Evolutionary conservation across 2,329 filamentous ascomycete genomes (phyloP).

Genomic region (Fusarium nelsonii): DNA sequence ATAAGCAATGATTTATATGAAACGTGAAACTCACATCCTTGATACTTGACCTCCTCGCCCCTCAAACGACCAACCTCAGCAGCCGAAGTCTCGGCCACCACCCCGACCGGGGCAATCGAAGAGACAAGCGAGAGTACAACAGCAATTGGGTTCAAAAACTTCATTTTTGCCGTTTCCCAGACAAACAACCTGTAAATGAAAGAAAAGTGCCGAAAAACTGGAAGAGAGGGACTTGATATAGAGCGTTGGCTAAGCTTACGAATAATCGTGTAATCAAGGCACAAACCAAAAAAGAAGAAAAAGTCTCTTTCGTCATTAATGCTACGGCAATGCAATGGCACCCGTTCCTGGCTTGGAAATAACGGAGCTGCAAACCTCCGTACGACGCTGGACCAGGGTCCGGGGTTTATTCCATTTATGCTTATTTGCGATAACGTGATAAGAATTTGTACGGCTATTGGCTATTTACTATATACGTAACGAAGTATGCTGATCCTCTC

Average conservation of each 20-base stretch:
- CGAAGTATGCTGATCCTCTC: too few species aligned
- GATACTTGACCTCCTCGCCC: constrained; percentile 4
- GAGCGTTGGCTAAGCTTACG: background rate
- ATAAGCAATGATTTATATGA: fast-evolving
- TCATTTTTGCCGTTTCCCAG: background rate
- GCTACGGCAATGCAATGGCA: background rate
- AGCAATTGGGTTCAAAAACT: constrained; percentile 10
- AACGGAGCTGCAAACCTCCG: background rate
- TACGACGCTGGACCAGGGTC: background rate
- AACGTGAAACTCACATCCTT: constrained; percentile 8
- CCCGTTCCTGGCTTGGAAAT: background rate
- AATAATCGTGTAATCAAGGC: background rate
- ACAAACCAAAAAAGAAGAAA: background rate
- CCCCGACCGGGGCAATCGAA: background rate
- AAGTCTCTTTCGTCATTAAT: constrained; percentile 5
- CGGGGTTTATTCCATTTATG: background rate
- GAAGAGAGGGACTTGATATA: background rate
- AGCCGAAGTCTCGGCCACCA: constrained; percentile 1
- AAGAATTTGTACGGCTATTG: constrained; percentile 6
- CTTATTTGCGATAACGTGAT: constrained; percentile 1
- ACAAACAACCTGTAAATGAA: too few species aligned
- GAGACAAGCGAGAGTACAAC: constrained; percentile 9
- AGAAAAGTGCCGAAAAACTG: too few species aligned
- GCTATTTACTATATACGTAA: background rate
- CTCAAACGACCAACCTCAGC: background rate